Evolutionary conservation across 129 eudicot genomes (phyloP).

Genomic region (Flaveria trinervia): DNA sequence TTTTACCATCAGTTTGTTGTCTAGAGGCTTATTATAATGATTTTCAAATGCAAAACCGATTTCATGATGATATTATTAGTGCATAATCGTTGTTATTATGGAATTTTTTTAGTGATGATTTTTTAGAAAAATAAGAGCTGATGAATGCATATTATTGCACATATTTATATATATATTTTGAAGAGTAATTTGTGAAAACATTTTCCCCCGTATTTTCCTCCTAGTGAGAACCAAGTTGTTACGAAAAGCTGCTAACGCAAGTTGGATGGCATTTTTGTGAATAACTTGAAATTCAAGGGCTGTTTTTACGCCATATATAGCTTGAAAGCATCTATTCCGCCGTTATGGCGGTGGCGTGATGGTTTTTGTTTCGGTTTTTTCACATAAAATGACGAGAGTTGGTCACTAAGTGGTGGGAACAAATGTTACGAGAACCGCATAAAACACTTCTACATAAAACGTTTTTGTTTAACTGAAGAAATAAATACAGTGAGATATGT

Average conservation of each 20-base stretch:
- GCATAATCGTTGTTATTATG: slow-evolving; percentile 9
- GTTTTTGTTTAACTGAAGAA: no score
- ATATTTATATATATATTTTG: not conserved
- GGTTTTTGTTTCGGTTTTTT: slow-evolving; percentile 5
- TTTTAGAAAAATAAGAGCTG: not conserved
- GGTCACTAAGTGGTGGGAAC: slow-evolving; percentile 7
- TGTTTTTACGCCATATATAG: not conserved
- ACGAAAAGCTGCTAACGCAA: slow-evolving; percentile 35
- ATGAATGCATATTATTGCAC: not conserved
- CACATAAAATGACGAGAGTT: slow-evolving; percentile 28
- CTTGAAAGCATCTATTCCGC: slow-evolving; percentile 39
- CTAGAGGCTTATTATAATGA: no score
- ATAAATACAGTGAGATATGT: no score
- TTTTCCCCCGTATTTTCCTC: slow-evolving; percentile 39
- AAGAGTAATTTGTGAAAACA: slow-evolving; percentile 19
- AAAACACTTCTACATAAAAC: not conserved
- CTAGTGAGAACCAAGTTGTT: slow-evolving; percentile 25
- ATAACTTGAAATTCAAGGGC: slow-evolving; percentile 28
- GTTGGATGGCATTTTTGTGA: slow-evolving; percentile 46
- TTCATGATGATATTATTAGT: slow-evolving; percentile 3
- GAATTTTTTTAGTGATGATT: not conserved
- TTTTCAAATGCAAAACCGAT: not conserved
- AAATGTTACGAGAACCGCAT: not conserved
- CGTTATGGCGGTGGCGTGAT: slow-evolving; percentile 63
- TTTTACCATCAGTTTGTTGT: no score